Conservation (phyloP, 257 asterid genomes). For the Handroanthus guayacan region DNA sequence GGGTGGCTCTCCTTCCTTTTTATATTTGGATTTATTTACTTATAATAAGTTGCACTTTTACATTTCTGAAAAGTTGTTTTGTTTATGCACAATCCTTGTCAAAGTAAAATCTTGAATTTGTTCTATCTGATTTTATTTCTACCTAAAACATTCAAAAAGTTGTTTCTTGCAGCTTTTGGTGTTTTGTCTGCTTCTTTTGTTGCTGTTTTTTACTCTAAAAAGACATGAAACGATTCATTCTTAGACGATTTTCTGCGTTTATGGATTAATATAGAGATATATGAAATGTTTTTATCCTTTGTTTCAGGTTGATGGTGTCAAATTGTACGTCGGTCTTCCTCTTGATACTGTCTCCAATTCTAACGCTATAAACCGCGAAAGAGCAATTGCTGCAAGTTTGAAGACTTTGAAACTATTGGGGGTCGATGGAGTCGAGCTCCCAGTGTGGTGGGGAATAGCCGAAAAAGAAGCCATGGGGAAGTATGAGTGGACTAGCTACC, state of each 20-base stretch:
- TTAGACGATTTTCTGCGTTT: not conserved
- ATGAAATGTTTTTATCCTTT: not conserved
- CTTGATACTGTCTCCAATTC: slow-evolving; percentile 55
- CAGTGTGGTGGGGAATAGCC: slow-evolving; percentile 73
- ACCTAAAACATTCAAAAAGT: not conserved
- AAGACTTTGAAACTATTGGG: slow-evolving; percentile 66
- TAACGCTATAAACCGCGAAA: slow-evolving; percentile 50
- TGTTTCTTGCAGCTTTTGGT: not conserved
- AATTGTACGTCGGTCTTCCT: slow-evolving; percentile 64
- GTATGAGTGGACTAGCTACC: slow-evolving; percentile 63
- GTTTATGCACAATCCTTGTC: not conserved
- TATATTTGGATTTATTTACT: not conserved
- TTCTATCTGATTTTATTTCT: not conserved
- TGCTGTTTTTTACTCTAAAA: not conserved
- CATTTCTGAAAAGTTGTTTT: not conserved
- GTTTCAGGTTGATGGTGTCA: slow-evolving; percentile 49
- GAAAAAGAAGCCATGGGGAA: slow-evolving; percentile 60
- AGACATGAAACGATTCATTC: not conserved
- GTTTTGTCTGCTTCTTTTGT: not conserved
- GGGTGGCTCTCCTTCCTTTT: not conserved
- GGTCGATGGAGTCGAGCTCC: slow-evolving; percentile 72
- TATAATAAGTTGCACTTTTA: not conserved
- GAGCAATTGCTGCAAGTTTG: slow-evolving; percentile 62
- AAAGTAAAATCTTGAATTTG: not conserved
- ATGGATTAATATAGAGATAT: not conserved